Evolutionary conservation across 2,329 filamentous ascomycete species (phyloP).

Genomic region (Aureobasidium pullulans): DNA sequence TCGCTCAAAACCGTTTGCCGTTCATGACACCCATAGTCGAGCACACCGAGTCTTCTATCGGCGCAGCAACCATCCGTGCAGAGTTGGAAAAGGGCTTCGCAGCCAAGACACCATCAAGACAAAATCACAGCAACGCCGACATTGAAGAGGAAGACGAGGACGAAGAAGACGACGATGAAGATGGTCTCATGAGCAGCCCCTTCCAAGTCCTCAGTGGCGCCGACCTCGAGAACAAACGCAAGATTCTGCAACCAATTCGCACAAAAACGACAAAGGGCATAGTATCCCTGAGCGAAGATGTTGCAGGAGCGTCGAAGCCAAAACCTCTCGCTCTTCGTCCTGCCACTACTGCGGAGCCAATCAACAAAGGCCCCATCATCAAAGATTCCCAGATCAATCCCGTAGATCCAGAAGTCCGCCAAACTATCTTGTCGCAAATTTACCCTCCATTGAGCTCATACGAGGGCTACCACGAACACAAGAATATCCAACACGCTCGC

Average conservation of each 20-base stretch:
- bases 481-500: constrained; percentile 55
- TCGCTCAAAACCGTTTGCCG: constrained; percentile 83
- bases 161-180: constrained; percentile 32
- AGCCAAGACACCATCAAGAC: constrained; percentile 72
- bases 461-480: constrained; percentile 71
- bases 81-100: constrained; percentile 50
- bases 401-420: constrained; percentile 66
- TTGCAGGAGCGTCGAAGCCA: constrained; percentile 14
- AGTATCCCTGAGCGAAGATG: constrained; percentile 24
- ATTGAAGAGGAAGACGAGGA: constrained; percentile 30
- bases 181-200: constrained; percentile 60
- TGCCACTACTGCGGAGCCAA: constrained; percentile 20
- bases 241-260: constrained; percentile 46
- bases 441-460: constrained; percentile 69
- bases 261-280: constrained; percentile 41
- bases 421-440: constrained; percentile 65
- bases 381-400: constrained; percentile 83
- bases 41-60: constrained; percentile 81
- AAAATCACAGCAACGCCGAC: constrained; percentile 28
- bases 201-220: constrained; percentile 53
- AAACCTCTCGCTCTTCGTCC: constrained; percentile 24
- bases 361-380: constrained; percentile 63
- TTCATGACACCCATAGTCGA: constrained; percentile 99
- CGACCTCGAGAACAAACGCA: constrained; percentile 32
- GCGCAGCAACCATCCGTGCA: constrained; percentile 51